Evolutionary conservation across 1,284 basidiomycete species (phyloP).

Genomic region (Trametes sp.): DNA sequence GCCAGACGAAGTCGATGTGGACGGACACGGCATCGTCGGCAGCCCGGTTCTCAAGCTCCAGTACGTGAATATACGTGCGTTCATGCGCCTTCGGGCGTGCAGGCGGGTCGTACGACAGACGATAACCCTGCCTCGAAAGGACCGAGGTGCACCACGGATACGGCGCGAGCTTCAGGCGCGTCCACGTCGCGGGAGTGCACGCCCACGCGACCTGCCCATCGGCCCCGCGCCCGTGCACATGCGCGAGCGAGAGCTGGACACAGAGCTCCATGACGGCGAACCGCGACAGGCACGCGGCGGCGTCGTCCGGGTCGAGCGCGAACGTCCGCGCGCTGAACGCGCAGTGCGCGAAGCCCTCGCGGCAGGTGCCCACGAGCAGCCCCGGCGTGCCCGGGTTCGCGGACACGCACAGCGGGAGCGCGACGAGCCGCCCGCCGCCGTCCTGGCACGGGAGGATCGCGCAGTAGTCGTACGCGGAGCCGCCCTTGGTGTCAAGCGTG

Average conservation of each 20-base stretch:
- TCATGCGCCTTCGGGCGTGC: not conserved
- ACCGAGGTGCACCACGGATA: constrained; percentile 8
- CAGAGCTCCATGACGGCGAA: constrained; percentile 12
- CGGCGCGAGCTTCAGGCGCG: constrained; percentile 1
- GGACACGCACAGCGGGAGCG: constrained; percentile 4
- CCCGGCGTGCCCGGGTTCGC: not conserved
- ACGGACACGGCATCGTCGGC: not conserved
- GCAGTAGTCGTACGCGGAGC: constrained; percentile 4
- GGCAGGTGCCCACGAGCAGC: constrained; percentile 4
- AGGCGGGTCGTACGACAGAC: not conserved
- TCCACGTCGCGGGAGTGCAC: not conserved
- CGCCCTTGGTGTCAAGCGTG: not conserved
- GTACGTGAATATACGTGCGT: not conserved
- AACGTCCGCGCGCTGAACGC: constrained; percentile 3
- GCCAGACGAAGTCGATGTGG: constrained; percentile 1
- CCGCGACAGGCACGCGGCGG: not conserved
- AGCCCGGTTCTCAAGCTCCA: not conserved
- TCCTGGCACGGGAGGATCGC: constrained; percentile 8
- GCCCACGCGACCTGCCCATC: not conserved
- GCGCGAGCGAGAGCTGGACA: constrained; percentile 1
- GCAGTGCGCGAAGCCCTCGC: not conserved
- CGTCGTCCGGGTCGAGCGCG: constrained; percentile 1
- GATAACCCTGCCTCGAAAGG: not conserved
- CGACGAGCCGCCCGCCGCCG: not conserved
- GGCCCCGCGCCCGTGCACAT: not conserved